phyloP scores from a whole-genome alignment of 129 eudicot genomes.

The Pulicaria dysenterica region DNA sequence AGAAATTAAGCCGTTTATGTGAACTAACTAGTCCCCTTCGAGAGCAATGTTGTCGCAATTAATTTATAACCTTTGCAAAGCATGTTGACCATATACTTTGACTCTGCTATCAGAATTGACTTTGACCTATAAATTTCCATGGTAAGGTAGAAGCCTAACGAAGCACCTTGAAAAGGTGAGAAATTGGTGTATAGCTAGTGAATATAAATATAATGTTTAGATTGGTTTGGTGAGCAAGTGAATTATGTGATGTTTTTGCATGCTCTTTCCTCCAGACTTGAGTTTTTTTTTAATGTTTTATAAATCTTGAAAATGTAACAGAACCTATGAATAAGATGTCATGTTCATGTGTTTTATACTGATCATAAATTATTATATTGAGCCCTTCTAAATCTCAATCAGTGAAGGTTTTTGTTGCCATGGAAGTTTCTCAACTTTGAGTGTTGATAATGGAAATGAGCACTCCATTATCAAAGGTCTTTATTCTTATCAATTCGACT shows the following conservation, averaged over 20 bases:
- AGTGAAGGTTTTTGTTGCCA: no score
- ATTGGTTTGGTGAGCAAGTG: slow-evolving; percentile 14
- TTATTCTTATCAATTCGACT: no score
- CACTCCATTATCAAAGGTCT: no score
- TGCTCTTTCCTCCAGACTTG: neutral
- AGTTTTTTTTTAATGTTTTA: slow-evolving; percentile 7
- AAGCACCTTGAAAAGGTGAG: slow-evolving; percentile 8
- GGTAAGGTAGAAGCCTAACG: slow-evolving; percentile 26
- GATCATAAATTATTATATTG: slow-evolving; percentile 3
- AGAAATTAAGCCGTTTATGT: slow-evolving; percentile 73
- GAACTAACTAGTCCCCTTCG: slow-evolving; percentile 66
- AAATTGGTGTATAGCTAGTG: slow-evolving; percentile 41
- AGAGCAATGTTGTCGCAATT: slow-evolving; percentile 69
- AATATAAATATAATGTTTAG: slow-evolving; percentile 37
- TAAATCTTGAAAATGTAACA: slow-evolving; percentile 2
- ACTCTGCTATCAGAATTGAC: slow-evolving; percentile 13
- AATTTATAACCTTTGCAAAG: slow-evolving; percentile 88
- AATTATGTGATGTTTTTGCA: neutral
- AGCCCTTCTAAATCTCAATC: no score
- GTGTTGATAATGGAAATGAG: no score
- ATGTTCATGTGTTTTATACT: slow-evolving; percentile 25
- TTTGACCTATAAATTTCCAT: slow-evolving; percentile 9
- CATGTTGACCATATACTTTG: slow-evolving; percentile 53
- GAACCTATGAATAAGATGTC: slow-evolving; percentile 22
- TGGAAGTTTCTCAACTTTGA: no score